These are phyloP conservation scores for Penicillium sp. DNA, from an alignment of 2,329 filamentous ascomycete genomes.

Conservation along the genomic window DNA sequence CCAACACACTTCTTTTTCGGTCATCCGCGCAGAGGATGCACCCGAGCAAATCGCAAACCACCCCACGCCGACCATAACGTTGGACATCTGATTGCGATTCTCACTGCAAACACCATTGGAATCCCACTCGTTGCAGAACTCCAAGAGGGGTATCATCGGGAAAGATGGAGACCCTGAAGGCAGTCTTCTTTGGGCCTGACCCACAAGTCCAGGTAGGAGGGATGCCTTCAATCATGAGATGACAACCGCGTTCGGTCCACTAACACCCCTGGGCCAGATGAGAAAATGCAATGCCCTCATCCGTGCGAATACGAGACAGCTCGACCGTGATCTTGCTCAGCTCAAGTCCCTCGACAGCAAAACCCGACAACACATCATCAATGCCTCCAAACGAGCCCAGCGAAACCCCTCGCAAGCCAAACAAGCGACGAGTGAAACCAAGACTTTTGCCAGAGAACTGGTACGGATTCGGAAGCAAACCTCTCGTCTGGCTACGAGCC, in stretches of 20 bases:
- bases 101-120: too few species aligned
- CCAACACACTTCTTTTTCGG: too few species aligned
- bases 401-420: slow-evolving; percentile 73
- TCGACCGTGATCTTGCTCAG: slow-evolving; percentile 85
- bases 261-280: slow-evolving; percentile 58
- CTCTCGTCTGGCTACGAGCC: slow-evolving; percentile 73
- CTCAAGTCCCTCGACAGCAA: slow-evolving; percentile 78
- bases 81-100: too few species aligned
- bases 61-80: slow-evolving; percentile 2
- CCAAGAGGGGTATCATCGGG: neutral
- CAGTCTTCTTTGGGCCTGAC: slow-evolving; percentile 87
- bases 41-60: neutral
- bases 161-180: slow-evolving; percentile 79
- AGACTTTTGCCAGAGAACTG: slow-evolving; percentile 84
- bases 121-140: neutral
- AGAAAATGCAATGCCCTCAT: slow-evolving; percentile 93
- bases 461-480: slow-evolving; percentile 75
- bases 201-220: slow-evolving; percentile 79
- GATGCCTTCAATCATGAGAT: slow-evolving; percentile 1
- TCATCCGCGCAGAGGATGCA: slow-evolving; percentile 1
- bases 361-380: slow-evolving; percentile 79
- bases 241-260: slow-evolving; percentile 1
- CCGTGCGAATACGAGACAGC: slow-evolving; percentile 83
- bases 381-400: slow-evolving; percentile 76
- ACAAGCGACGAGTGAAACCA: slow-evolving; percentile 77